Evolutionary conservation across 2,329 filamentous ascomycete species (phyloP).

Genomic region (Chaetomium olivaceum): DNA sequence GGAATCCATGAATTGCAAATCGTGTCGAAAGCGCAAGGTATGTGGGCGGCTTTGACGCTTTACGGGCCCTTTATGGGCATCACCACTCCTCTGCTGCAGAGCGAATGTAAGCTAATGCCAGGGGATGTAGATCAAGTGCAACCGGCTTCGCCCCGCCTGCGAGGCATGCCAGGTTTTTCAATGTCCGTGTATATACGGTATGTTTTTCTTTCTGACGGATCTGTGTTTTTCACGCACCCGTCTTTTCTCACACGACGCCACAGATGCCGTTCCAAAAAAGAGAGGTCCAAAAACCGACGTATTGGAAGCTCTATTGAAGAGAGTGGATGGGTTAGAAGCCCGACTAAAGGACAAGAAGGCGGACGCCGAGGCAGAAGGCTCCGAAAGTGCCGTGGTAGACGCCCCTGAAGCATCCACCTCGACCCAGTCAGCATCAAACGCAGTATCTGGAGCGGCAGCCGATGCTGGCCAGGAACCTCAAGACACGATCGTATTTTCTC

Average conservation of each 20-base stretch:
- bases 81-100: neutral
- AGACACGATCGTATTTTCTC: constrained; percentile 48
- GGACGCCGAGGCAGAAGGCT: constrained; percentile 33
- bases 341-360: constrained; percentile 69
- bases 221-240: neutral
- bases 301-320: constrained; percentile 77
- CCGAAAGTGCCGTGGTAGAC: constrained; percentile 34
- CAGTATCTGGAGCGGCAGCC: constrained; percentile 39
- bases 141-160: constrained; percentile 78
- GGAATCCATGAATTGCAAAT: constrained; percentile 96
- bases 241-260: constrained; percentile 5
- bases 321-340: constrained; percentile 82
- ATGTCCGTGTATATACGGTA: constrained; percentile 86
- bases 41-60: constrained; percentile 23
- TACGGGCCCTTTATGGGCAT: neutral
- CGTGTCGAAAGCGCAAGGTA: constrained; percentile 89
- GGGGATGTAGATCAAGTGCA: constrained; percentile 78
- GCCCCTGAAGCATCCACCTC: constrained; percentile 27
- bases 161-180: constrained; percentile 90
- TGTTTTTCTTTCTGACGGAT: constrained; percentile 32
- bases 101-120: constrained; percentile 1
- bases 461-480: constrained; percentile 39
- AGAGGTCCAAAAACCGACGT: constrained; percentile 88
- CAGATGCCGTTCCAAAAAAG: constrained; percentile 87
- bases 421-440: constrained; percentile 22